These are phyloP conservation scores for Botrytis aclada DNA, from an alignment of 2,329 filamentous ascomycete species.

Conservation along the genomic window DNA sequence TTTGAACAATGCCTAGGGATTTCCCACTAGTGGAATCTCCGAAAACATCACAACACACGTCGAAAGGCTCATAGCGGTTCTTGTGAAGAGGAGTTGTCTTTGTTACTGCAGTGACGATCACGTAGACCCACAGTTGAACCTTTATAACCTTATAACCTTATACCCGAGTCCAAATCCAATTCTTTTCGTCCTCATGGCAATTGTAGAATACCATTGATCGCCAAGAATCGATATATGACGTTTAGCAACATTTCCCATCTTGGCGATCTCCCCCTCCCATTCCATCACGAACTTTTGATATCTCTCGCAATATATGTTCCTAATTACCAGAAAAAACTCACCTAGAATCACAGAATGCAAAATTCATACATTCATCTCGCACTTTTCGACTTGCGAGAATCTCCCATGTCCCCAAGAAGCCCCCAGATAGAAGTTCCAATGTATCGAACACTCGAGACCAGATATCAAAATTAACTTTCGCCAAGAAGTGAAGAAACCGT, in stretches of 20 bases:
- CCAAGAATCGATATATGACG: neutral
- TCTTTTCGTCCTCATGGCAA: neutral
- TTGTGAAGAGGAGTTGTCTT: neutral
- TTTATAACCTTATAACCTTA: too few species aligned
- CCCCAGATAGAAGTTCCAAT: neutral
- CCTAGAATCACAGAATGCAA: neutral
- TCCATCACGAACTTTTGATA: neutral
- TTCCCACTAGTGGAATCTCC: too few species aligned
- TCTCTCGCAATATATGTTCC: neutral
- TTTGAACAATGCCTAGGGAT: neutral
- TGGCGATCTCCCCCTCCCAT: neutral
- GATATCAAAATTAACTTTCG: neutral
- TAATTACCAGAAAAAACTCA: neutral
- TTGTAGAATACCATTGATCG: neutral
- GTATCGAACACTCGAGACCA: neutral
- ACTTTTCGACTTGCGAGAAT: neutral
- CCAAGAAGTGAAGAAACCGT: neutral
- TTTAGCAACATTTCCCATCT: neutral
- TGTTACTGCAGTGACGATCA: neutral
- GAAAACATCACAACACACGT: neutral
- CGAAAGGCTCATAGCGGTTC: neutral
- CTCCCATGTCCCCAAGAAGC: neutral
- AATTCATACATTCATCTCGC: rapidly evolving
- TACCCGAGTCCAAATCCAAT: neutral
- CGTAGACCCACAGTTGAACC: neutral